These are phyloP conservation scores for Jackrogersella minutella DNA, from an alignment of 495 filamentous ascomycete species.

Conservation along the genomic window DNA sequence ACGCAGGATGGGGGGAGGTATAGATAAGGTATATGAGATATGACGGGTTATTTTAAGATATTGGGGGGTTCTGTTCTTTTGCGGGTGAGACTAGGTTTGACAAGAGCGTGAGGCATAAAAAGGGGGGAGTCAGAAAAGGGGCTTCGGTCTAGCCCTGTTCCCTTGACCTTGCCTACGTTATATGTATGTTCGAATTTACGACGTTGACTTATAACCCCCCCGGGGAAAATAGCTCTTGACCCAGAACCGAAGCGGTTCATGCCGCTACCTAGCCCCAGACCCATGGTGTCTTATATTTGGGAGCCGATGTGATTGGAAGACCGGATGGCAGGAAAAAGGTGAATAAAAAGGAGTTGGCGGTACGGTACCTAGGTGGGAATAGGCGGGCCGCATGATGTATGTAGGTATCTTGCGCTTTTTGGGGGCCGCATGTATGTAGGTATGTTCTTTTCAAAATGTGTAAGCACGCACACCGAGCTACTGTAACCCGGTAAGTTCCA, in stretches of 20 bases:
- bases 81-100: background rate
- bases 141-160: background rate
- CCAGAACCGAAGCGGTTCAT: background rate
- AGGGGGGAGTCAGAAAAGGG: background rate
- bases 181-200: background rate
- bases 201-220: background rate
- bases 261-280: background rate
- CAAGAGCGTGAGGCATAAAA: background rate
- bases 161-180: background rate
- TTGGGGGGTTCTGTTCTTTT: no score
- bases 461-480: conserved; percentile 9
- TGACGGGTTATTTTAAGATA: conserved; percentile 3
- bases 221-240: background rate
- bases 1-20: background rate
- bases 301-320: background rate
- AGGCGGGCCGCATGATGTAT: background rate
- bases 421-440: conserved; percentile 3
- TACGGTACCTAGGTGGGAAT: conserved; percentile 4
- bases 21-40: conserved; percentile 8
- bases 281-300: background rate
- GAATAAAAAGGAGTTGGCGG: background rate
- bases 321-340: background rate
- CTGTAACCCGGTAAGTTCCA: conserved; percentile 1
- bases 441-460: no score
- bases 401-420: background rate